phyloP scores from a whole-genome alignment of 768 basidiomycete genomes.

The Leccinum subgranulosum region DNA sequence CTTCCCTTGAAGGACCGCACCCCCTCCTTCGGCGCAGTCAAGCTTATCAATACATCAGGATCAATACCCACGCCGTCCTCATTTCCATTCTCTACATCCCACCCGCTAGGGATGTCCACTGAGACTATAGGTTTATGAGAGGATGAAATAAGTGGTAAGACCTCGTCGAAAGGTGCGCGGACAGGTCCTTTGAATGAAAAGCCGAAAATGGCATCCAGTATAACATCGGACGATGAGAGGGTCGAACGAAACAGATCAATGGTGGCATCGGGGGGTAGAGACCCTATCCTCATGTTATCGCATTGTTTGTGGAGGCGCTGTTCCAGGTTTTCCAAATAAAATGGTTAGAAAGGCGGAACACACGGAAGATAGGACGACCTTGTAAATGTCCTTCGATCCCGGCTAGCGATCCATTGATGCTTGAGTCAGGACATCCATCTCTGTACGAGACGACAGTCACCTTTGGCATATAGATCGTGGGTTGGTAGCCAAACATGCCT shows the following conservation, averaged over 20 bases:
- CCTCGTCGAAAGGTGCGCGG: conserved; percentile 80
- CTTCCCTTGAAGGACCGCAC: conserved; percentile 71
- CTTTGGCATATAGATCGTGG: conserved; percentile 93
- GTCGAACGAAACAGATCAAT: conserved; percentile 45
- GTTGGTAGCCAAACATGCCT: conserved; percentile 92
- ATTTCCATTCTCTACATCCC: conserved; percentile 87
- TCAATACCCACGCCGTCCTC: conserved; percentile 51
- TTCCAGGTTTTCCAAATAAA: background rate
- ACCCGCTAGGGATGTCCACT: conserved; percentile 95
- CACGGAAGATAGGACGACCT: conserved; percentile 40
- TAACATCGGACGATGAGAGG: conserved; percentile 65
- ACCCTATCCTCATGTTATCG: conserved; percentile 80
- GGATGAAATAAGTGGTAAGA: conserved; percentile 60
- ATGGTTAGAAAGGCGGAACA: background rate
- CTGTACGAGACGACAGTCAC: conserved; percentile 33
- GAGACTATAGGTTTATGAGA: conserved; percentile 82
- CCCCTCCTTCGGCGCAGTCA: conserved; percentile 94
- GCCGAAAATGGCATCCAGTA: conserved; percentile 96
- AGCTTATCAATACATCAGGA: conserved; percentile 79
- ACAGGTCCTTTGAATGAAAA: conserved; percentile 95
- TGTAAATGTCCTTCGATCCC: conserved; percentile 90
- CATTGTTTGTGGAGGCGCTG: conserved; percentile 86
- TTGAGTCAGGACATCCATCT: background rate
- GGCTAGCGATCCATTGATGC: conserved; percentile 47
- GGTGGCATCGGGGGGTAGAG: conserved; percentile 52